Evolutionary conservation across 176 grass and related monocot genomes (phyloP).

Genomic region (Chrysopogon serrulatus): DNA sequence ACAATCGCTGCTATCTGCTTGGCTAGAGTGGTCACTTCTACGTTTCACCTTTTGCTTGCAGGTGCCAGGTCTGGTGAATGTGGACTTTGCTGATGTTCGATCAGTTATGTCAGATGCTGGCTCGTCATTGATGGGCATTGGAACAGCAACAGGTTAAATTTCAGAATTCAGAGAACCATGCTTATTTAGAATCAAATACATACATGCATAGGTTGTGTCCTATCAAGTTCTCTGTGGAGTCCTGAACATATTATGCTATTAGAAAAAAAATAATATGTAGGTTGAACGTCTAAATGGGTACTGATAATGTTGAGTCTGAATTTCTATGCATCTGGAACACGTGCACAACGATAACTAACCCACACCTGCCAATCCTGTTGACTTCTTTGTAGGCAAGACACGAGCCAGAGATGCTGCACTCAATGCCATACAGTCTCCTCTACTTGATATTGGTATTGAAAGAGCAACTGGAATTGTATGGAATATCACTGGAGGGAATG

Average conservation of each 20-base stretch:
- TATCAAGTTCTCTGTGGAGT: not conserved
- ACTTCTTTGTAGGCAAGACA: constrained; percentile 60
- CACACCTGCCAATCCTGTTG: not conserved
- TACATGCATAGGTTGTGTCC: not conserved
- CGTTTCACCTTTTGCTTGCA: constrained; percentile 16
- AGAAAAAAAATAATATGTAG: not conserved
- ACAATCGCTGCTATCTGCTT: not conserved
- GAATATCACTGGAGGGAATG: constrained; percentile 89
- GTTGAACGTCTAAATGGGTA: not conserved
- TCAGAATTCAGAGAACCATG: not conserved
- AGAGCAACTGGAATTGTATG: constrained; percentile 89
- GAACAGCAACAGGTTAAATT: constrained; percentile 81
- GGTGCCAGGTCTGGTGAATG: constrained; percentile 90
- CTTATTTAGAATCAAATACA: not conserved
- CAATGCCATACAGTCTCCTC: constrained; percentile 83
- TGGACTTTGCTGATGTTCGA: constrained; percentile 88
- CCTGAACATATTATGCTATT: not conserved
- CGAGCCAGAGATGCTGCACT: constrained; percentile 84
- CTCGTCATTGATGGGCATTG: constrained; percentile 96
- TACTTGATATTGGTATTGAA: constrained; percentile 89
- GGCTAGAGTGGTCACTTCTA: not conserved
- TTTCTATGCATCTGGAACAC: not conserved
- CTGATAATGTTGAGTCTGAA: not conserved
- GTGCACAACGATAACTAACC: not conserved
- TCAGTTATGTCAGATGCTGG: constrained; percentile 88